Conservation (phyloP, 106 monocot genomes). For the Phalaenopsis aphrodite region DNA sequence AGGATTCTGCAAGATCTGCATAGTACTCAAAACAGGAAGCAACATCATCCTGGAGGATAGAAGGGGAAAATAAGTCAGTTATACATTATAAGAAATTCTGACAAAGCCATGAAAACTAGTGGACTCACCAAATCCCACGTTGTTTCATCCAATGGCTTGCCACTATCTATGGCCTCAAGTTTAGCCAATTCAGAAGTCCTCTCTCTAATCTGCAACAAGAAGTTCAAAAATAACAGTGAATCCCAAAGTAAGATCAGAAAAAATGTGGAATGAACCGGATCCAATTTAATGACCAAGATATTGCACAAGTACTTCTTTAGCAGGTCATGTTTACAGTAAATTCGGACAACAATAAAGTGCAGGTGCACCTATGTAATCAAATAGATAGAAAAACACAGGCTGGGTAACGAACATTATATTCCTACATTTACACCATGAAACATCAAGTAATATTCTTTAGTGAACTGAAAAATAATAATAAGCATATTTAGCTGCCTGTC, state of each 20-base stretch:
- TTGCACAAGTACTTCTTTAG: neutral
- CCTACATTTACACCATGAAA: neutral
- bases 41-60: slow-evolving; percentile 81
- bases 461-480: neutral
- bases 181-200: slow-evolving; percentile 71
- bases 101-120: neutral
- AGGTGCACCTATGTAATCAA: neutral
- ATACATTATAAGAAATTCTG: neutral
- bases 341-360: neutral
- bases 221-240: neutral
- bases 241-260: neutral
- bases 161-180: slow-evolving; percentile 82
- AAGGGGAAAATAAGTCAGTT: neutral
- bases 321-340: neutral
- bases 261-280: neutral
- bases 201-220: slow-evolving; percentile 62
- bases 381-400: neutral
- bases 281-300: neutral
- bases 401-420: neutral
- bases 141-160: slow-evolving; percentile 97
- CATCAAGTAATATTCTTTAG: neutral
- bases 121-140: slow-evolving; percentile 78
- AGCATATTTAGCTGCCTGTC: neutral
- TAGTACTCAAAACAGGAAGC: slow-evolving; percentile 96
- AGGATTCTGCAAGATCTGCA: slow-evolving; percentile 87